A percentile compares a stretch with the other conserved stretches of the same genome.
Conservation (phyloP, 2,329 filamentous ascomycete genomes). For the Colletotrichum incanum region DNA sequence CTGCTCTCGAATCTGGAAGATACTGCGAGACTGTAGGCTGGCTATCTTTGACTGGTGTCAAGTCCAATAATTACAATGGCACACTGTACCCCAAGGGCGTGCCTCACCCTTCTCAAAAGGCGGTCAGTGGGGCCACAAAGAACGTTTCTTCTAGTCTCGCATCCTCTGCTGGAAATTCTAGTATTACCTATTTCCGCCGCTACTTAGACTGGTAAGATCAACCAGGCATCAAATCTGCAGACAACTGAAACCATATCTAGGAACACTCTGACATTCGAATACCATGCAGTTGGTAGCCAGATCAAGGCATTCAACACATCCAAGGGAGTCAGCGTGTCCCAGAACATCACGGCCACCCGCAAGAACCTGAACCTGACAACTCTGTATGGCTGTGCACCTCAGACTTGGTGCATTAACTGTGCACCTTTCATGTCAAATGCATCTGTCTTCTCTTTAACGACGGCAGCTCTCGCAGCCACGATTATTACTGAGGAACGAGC, state of each 20-base stretch:
- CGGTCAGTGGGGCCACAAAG: slow-evolving; percentile 36
- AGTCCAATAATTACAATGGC: slow-evolving; percentile 58
- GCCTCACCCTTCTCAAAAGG: slow-evolving; percentile 58
- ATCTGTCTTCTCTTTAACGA: slow-evolving; percentile 19
- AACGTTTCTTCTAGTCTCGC: background rate
- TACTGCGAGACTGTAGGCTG: slow-evolving; percentile 81
- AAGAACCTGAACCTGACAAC: slow-evolving; percentile 68
- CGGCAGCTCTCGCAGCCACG: slow-evolving; percentile 50
- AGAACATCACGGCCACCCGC: slow-evolving; percentile 66
- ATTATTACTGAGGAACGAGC: slow-evolving; percentile 64
- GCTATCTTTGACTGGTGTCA: slow-evolving; percentile 75
- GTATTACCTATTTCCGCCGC: slow-evolving; percentile 67
- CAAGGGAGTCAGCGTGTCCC: slow-evolving; percentile 61
- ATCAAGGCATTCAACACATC: slow-evolving; percentile 45
- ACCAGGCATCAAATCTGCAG: slow-evolving; percentile 30
- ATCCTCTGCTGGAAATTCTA: slow-evolving; percentile 49
- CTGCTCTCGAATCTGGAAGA: slow-evolving; percentile 74
- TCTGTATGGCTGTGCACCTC: slow-evolving; percentile 73
- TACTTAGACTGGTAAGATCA: slow-evolving; percentile 79
- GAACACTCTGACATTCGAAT: slow-evolving; percentile 64
- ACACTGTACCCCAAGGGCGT: slow-evolving; percentile 55
- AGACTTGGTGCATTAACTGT: slow-evolving; percentile 72
- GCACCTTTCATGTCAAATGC: slow-evolving; percentile 61
- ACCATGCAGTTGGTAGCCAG: slow-evolving; percentile 70
- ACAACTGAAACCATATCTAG: background rate